Evolutionary conservation across 441 rosid species (phyloP).

Genomic region (Theobroma grandiflorum): DNA sequence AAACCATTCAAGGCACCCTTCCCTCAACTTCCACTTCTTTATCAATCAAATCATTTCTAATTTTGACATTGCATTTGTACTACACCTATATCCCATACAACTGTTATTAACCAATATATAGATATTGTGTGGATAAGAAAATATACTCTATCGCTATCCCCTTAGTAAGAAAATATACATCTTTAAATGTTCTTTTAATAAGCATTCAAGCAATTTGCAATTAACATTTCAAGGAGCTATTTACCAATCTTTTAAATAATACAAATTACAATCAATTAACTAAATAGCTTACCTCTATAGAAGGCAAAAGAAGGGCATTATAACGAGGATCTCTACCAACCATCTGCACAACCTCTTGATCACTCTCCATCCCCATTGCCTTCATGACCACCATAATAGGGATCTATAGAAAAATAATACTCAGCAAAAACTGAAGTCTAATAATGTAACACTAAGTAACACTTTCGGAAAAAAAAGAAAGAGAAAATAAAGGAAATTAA

Average conservation of each 20-base stretch:
- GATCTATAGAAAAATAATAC: slow-evolving; percentile 48
- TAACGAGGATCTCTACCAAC: slow-evolving; percentile 96
- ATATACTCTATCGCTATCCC: background rate
- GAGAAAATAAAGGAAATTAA: background rate
- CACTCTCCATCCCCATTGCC: slow-evolving; percentile 99
- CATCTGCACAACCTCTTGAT: slow-evolving; percentile 96
- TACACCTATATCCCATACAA: background rate
- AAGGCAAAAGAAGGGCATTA: slow-evolving; percentile 77
- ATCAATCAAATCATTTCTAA: slow-evolving; percentile 1
- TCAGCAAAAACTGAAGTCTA: slow-evolving; percentile 2
- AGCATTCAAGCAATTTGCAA: slow-evolving; percentile 16
- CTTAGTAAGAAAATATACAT: background rate
- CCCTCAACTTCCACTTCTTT: slow-evolving; percentile 9
- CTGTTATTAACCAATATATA: background rate
- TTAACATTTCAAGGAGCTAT: slow-evolving; percentile 9
- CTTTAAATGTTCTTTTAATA: background rate
- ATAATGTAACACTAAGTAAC: background rate
- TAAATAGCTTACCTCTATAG: slow-evolving; percentile 74
- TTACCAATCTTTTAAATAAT: slow-evolving; percentile 9
- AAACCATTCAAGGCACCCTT: background rate
- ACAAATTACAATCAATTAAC: background rate
- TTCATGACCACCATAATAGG: slow-evolving; percentile 91
- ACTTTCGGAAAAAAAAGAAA: background rate
- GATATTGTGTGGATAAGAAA: background rate
- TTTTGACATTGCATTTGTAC: background rate